Evolutionary conservation across 495 filamentous ascomycete genomes (phyloP).

Genomic region (Cercophora scortea): DNA sequence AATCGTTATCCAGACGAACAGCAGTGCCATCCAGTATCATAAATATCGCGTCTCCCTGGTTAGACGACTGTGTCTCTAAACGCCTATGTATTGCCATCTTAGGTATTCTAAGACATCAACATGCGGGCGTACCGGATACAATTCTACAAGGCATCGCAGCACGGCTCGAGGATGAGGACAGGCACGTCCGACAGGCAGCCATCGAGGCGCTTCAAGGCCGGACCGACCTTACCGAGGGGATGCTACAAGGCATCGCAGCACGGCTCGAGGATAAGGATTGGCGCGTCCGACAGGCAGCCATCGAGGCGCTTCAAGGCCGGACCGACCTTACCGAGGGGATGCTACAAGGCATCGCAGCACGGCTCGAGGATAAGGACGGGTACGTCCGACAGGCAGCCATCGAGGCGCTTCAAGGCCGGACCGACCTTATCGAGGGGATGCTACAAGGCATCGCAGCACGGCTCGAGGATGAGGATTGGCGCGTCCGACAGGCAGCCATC

Average conservation of each 20-base stretch:
- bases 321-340: constrained; percentile 1
- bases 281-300: constrained; percentile 4
- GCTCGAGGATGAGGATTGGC: background rate
- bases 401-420: background rate
- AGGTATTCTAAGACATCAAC: background rate
- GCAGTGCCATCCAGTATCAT: constrained; percentile 13
- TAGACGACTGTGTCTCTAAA: constrained; percentile 2
- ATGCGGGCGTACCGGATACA: background rate
- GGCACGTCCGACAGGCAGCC: constrained; percentile 1
- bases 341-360: background rate
- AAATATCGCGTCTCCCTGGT: constrained; percentile 7
- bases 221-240: constrained; percentile 2
- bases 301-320: background rate
- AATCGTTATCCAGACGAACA: constrained; percentile 10
- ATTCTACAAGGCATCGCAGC: constrained; percentile 6
- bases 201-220: background rate
- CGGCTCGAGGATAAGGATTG: constrained; percentile 3
- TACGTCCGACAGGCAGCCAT: constrained; percentile 6
- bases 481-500: background rate
- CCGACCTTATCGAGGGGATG: background rate
- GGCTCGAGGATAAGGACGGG: constrained; percentile 1
- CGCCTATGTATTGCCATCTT: constrained; percentile 1
- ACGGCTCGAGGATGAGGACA: constrained; percentile 11
- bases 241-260: constrained; percentile 3
- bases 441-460: background rate